Percentiles rank a stretch among this genome's conserved stretches.
Evolutionary conservation across 495 filamentous ascomycete genomes (phyloP).

Genomic region (Hyaloscypha variabilis): DNA sequence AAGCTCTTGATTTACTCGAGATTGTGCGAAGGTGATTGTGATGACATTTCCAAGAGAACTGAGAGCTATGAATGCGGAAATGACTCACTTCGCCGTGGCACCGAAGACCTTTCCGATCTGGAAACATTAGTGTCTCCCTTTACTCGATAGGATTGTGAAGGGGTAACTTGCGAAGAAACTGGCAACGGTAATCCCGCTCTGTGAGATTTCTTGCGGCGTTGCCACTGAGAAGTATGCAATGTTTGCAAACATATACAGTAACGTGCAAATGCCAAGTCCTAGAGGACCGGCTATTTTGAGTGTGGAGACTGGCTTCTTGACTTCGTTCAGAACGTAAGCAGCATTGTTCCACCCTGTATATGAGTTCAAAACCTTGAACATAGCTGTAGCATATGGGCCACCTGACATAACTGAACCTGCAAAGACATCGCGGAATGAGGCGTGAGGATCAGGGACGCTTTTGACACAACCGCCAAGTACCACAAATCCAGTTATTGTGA

Average conservation of each 20-base stretch:
- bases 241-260: slow-evolving; percentile 57
- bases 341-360: slow-evolving; percentile 38
- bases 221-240: slow-evolving; percentile 40
- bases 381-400: slow-evolving; percentile 52
- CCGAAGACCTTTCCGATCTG: slow-evolving; percentile 53
- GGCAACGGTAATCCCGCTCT: slow-evolving; percentile 28
- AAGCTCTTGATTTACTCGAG: slow-evolving; percentile 49
- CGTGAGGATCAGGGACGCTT: slow-evolving; percentile 37
- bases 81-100: slow-evolving; percentile 17
- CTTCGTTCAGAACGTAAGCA: slow-evolving; percentile 46
- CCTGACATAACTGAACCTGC: slow-evolving; percentile 32
- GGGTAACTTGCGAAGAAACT: slow-evolving; percentile 41
- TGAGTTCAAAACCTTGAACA: slow-evolving; percentile 68
- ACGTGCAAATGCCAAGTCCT: slow-evolving; percentile 46
- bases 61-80: slow-evolving; percentile 54
- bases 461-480: slow-evolving; percentile 39
- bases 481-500: slow-evolving; percentile 47
- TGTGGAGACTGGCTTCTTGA: slow-evolving; percentile 49
- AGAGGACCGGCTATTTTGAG: slow-evolving; percentile 52
- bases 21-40: slow-evolving; percentile 55
- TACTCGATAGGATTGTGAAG: background rate
- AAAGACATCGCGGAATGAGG: slow-evolving; percentile 38
- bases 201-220: slow-evolving; percentile 24
- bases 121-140: background rate
- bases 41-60: slow-evolving; percentile 59